phyloP scores from a whole-genome alignment of 2,329 filamentous ascomycete species.

The Pseudogymnoascus sp. region DNA sequence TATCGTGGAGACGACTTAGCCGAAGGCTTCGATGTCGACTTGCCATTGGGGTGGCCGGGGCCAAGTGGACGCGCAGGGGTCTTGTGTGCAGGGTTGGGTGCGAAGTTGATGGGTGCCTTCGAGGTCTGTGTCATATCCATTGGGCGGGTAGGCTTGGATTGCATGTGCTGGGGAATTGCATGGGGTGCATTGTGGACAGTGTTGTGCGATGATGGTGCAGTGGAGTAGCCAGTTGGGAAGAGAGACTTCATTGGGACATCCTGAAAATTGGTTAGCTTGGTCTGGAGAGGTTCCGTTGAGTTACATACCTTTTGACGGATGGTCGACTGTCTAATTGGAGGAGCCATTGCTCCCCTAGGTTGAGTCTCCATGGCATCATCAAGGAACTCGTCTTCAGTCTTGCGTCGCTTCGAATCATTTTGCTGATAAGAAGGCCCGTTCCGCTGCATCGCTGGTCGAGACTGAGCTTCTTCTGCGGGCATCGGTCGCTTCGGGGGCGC shows the following conservation, averaged over 20 bases:
- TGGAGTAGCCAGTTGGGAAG: conserved; percentile 55
- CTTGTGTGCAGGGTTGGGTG: conserved; percentile 63
- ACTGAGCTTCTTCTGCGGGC: conserved; percentile 44
- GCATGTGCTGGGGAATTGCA: conserved; percentile 57
- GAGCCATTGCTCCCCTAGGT: conserved; percentile 65
- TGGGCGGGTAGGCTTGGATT: conserved; percentile 58
- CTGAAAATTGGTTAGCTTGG: conserved; percentile 56
- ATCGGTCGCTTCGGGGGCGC: conserved; percentile 68
- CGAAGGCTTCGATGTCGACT: conserved; percentile 54
- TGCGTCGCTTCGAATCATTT: conserved; percentile 60
- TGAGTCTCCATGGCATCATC: conserved; percentile 56
- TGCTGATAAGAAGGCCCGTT: conserved; percentile 63
- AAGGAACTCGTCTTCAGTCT: conserved; percentile 62
- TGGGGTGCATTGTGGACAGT: conserved; percentile 57
- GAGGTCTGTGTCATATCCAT: conserved; percentile 82
- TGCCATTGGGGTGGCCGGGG: conserved; percentile 34
- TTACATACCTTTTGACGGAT: conserved; percentile 38
- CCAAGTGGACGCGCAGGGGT: conserved; percentile 55
- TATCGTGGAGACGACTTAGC: conserved; percentile 73
- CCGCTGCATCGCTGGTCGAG: conserved; percentile 42
- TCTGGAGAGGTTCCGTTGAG: conserved; percentile 34
- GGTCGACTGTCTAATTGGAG: conserved; percentile 75
- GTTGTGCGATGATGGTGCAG: conserved; percentile 18
- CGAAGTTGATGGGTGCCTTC: conserved; percentile 85
- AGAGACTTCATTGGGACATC: conserved; percentile 54